Evolutionary conservation across 495 filamentous ascomycete genomes (phyloP).

Genomic region (Aspergillus funiculosus): DNA sequence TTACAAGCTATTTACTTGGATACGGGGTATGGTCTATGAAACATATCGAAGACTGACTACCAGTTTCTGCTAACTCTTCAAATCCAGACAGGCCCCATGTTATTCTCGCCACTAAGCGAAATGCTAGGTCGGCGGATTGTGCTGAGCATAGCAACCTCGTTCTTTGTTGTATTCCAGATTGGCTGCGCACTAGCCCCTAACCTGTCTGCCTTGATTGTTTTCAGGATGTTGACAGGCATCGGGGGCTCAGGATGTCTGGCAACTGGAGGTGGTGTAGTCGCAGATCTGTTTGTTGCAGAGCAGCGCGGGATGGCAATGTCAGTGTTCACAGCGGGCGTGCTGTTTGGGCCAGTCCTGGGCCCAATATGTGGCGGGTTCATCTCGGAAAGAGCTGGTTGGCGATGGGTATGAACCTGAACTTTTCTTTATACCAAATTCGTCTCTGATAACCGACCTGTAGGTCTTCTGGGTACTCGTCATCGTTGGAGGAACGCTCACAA

Average conservation of each 20-base stretch:
- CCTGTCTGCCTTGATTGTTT: conserved; percentile 45
- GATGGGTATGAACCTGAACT: conserved; percentile 39
- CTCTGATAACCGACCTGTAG: neutral
- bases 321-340: conserved; percentile 24
- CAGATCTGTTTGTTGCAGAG: conserved; percentile 47
- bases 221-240: conserved; percentile 48
- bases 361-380: conserved; percentile 48
- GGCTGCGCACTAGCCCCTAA: conserved; percentile 44
- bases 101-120: conserved; percentile 34
- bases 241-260: conserved; percentile 46
- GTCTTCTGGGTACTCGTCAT: conserved; percentile 50
- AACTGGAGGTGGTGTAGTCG: conserved; percentile 49
- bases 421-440: neutral
- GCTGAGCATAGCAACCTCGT: conserved; percentile 45
- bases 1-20: conserved; percentile 12
- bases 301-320: conserved; percentile 42
- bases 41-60: neutral
- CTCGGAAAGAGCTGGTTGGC: conserved; percentile 45
- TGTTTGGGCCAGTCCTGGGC: conserved; percentile 46
- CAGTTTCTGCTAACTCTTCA: neutral
- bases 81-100: conserved; percentile 1
- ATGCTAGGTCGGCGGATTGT: conserved; percentile 51
- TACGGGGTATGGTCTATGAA: conserved; percentile 9
- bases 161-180: conserved; percentile 49
- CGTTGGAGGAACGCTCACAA: conserved; percentile 34